A percentile compares a stretch with the other conserved stretches of the same genome.
phyloP scores from a whole-genome alignment of 805 yeast species.

The Metschnikowia chrysomelidarum region DNA sequence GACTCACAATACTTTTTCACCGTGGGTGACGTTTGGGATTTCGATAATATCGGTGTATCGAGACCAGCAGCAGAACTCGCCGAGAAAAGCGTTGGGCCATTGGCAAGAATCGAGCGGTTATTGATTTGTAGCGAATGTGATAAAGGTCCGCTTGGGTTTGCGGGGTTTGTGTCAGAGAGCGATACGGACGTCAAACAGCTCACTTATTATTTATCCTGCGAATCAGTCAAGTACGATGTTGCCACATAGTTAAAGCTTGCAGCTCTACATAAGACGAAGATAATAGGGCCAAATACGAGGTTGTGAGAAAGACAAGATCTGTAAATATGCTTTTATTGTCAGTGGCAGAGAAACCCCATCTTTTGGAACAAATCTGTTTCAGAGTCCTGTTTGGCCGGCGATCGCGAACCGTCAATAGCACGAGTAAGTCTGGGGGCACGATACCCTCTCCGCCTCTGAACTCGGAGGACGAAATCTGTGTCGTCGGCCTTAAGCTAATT shows the following conservation, averaged over 20 bases:
- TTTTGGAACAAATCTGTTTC: too few relatives aligned
- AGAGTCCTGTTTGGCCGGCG: too few relatives aligned
- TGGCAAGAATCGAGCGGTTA: conserved; percentile 46
- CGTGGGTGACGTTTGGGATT: conserved; percentile 68
- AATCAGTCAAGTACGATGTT: conserved; percentile 43
- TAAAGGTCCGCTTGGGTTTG: conserved; percentile 74
- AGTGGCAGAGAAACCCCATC: too few relatives aligned
- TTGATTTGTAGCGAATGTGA: conserved; percentile 77
- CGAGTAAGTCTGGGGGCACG: too few relatives aligned
- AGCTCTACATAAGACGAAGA: too few relatives aligned
- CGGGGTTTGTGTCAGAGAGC: conserved; percentile 34
- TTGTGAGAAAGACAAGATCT: too few relatives aligned
- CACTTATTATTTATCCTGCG: conserved; percentile 43
- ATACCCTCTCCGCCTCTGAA: too few relatives aligned
- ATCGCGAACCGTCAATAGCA: too few relatives aligned
- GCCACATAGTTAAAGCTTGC: neutral
- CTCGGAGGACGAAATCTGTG: too few relatives aligned
- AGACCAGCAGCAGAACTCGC: conserved; percentile 32
- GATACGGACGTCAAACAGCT: conserved; percentile 37
- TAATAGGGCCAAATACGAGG: too few relatives aligned
- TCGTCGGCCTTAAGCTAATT: too few relatives aligned
- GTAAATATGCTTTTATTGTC: too few relatives aligned
- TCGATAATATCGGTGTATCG: conserved; percentile 77
- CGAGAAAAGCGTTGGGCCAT: conserved; percentile 18
- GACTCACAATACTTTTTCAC: conserved; percentile 32